Evolutionary conservation across 768 basidiomycete genomes (phyloP).

Genomic region (Calocera cornea): DNA sequence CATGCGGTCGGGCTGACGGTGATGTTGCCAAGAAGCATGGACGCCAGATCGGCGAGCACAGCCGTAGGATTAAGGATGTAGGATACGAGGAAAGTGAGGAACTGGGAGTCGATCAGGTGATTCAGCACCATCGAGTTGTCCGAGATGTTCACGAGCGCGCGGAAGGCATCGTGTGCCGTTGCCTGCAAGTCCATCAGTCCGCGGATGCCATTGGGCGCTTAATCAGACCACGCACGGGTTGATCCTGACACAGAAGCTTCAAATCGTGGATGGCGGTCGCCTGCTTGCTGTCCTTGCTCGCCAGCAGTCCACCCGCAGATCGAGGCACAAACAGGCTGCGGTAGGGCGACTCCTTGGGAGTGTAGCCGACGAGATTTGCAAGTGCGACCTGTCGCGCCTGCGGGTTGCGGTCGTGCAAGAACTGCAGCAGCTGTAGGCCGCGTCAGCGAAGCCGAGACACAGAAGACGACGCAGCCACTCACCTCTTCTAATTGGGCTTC

Average conservation of each 20-base stretch:
- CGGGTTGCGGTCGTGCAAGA: conserved; percentile 74
- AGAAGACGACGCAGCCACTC: conserved; percentile 8
- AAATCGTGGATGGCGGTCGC: conserved; percentile 62
- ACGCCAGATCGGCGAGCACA: conserved; percentile 80
- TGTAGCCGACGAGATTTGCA: conserved; percentile 68
- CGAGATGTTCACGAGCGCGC: conserved; percentile 84
- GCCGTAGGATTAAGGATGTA: conserved; percentile 86
- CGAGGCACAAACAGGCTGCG: conserved; percentile 62
- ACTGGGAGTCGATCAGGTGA: conserved; percentile 54
- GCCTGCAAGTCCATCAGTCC: conserved; percentile 33
- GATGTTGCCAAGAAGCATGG: conserved; percentile 96
- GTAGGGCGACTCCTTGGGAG: conserved; percentile 53
- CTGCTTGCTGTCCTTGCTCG: conserved; percentile 39
- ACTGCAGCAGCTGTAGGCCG: conserved; percentile 54
- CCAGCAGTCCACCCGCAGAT: conserved; percentile 42
- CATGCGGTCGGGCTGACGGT: conserved; percentile 62
- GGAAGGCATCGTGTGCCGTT: conserved; percentile 87
- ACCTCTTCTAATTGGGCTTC: conserved; percentile 31
- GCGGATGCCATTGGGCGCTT: not conserved
- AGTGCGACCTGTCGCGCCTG: conserved; percentile 80
- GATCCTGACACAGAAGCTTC: conserved; percentile 78
- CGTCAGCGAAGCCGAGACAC: not conserved
- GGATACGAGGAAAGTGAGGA: conserved; percentile 69
- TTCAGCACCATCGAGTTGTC: conserved; percentile 59
- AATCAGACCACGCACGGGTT: conserved; percentile 40